phyloP scores from a whole-genome alignment of 2,329 filamentous ascomycete species.

The Lasiodiplodia gonubiensis region DNA sequence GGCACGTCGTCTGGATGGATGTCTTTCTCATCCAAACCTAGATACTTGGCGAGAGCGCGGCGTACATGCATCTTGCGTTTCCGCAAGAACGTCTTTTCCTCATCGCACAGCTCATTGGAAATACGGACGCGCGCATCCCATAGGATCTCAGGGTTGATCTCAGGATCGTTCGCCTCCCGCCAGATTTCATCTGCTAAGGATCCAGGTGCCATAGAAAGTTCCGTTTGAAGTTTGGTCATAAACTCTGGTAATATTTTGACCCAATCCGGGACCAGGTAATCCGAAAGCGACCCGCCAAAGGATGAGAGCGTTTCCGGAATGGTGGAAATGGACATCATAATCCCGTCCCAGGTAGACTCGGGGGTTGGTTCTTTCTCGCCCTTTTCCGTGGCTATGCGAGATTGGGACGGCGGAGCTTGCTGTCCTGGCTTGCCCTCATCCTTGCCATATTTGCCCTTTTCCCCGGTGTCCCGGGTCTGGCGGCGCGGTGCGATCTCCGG shows the following conservation, averaged over 20 bases:
- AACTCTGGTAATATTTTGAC: constrained; percentile 75
- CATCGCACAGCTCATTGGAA: constrained; percentile 77
- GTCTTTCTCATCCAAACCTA: constrained; percentile 76
- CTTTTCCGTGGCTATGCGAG: constrained; percentile 37
- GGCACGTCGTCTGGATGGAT: constrained; percentile 95
- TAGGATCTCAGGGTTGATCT: constrained; percentile 83
- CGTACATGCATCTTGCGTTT: constrained; percentile 72
- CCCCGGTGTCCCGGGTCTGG: not conserved
- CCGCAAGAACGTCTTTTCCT: constrained; percentile 77
- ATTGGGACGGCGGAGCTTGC: constrained; percentile 44
- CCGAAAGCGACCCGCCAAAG: constrained; percentile 64
- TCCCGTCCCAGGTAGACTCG: constrained; percentile 42
- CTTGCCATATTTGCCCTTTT: constrained; percentile 2
- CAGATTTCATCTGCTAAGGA: constrained; percentile 93
- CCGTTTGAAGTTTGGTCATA: constrained; percentile 80
- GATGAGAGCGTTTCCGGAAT: constrained; percentile 41
- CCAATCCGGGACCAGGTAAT: constrained; percentile 82
- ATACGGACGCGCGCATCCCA: constrained; percentile 83
- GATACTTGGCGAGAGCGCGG: constrained; percentile 79
- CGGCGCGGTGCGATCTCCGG: not conserved
- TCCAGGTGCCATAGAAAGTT: constrained; percentile 85
- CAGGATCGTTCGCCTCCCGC: constrained; percentile 84
- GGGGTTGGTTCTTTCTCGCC: constrained; percentile 33
- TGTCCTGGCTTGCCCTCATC: constrained; percentile 34
- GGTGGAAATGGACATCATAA: constrained; percentile 39